These are phyloP conservation scores for Centrapalus pauciflorus DNA, from an alignment of 129 eudicot species.

Conservation along the genomic window DNA sequence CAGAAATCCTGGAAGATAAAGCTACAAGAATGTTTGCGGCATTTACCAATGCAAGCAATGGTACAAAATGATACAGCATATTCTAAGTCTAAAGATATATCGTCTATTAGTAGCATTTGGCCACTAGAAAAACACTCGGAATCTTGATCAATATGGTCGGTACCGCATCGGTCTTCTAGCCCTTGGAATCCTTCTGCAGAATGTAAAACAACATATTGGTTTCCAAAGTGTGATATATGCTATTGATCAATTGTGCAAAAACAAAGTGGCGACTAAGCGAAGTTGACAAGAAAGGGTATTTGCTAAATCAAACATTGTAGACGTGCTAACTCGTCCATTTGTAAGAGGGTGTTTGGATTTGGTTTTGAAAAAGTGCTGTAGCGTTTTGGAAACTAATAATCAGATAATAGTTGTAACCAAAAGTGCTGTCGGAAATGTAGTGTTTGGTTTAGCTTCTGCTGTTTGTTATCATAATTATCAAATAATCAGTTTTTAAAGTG, in stretches of 20 bases:
- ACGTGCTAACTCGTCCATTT: too few species aligned
- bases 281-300: not conserved
- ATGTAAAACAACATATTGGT: constrained; percentile 11
- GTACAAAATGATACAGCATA: constrained; percentile 38
- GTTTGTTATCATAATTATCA: too few species aligned
- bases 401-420: too few species aligned
- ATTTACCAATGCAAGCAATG: constrained; percentile 20
- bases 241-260: not conserved
- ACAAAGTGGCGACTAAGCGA: not conserved
- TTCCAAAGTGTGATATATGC: not conserved
- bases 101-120: constrained; percentile 17
- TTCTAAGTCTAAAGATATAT: constrained; percentile 27
- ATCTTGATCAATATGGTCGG: constrained; percentile 44
- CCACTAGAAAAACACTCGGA: constrained; percentile 7
- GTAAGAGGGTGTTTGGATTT: too few species aligned
- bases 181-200: constrained; percentile 71
- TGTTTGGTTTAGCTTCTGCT: too few species aligned
- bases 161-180: constrained; percentile 69
- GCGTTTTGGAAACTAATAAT: too few species aligned
- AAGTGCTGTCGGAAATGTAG: too few species aligned
- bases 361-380: too few species aligned
- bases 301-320: too few species aligned
- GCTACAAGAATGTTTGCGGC: constrained; percentile 14
- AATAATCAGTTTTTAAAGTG: too few species aligned
- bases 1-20: not conserved